Percentiles rank a stretch among this genome's conserved stretches.
phyloP scores from a whole-genome alignment of 83 land plant species.

The Thuja plicata region DNA sequence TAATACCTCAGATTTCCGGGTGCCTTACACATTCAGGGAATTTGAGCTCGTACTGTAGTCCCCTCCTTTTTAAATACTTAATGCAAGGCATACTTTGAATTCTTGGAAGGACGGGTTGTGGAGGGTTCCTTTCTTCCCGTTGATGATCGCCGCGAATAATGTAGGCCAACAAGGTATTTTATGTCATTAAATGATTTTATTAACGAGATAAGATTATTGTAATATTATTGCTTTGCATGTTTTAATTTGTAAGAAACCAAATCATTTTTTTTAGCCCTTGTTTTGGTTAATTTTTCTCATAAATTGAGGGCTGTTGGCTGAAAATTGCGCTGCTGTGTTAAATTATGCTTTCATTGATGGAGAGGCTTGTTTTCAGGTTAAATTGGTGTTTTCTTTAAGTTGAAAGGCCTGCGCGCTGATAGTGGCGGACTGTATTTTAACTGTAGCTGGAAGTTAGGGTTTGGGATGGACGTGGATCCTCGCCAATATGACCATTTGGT shows the following conservation, averaged over 20 bases:
- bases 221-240: neutral
- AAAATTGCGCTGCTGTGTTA: neutral
- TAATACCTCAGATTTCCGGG: no score
- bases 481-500: slow-evolving; percentile 40
- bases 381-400: neutral
- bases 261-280: neutral
- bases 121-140: neutral
- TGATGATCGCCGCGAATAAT: neutral
- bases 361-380: neutral
- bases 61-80: neutral
- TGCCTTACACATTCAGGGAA: no score
- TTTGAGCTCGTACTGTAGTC: no score
- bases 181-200: neutral
- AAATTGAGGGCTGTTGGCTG: neutral
- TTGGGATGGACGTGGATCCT: slow-evolving; percentile 49
- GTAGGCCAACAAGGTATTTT: neutral
- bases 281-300: neutral
- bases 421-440: neutral
- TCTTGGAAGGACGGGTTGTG: neutral
- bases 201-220: no score
- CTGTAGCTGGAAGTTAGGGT: slow-evolving; percentile 6
- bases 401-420: neutral
- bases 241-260: neutral
- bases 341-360: neutral
- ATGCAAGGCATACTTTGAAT: neutral